phyloP scores from a whole-genome alignment of 2,329 filamentous ascomycete genomes.

The Lasiodiplodia gonubiensis region DNA sequence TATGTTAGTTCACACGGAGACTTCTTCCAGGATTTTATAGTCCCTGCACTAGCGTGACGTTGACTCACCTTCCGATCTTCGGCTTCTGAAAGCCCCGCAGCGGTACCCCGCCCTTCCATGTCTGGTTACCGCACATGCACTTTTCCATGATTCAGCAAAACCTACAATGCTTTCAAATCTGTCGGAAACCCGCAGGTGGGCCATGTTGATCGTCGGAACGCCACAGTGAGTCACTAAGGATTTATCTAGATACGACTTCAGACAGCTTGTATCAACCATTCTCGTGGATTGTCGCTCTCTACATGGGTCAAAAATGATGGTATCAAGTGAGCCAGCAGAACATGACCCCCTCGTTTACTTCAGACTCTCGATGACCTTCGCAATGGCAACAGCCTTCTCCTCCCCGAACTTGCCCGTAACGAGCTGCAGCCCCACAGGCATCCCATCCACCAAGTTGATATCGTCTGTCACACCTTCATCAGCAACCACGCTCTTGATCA shows the following conservation, averaged over 20 bases:
- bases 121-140: background rate
- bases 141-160: too few relatives aligned
- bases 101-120: conserved; percentile 1
- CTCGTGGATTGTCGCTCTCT: too few relatives aligned
- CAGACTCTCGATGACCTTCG: conserved; percentile 32
- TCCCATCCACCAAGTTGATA: conserved; percentile 31
- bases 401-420: conserved; percentile 33
- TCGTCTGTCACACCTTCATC: conserved; percentile 29
- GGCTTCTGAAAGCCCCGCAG: background rate
- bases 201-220: too few relatives aligned
- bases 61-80: conserved; percentile 5
- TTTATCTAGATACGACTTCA: too few relatives aligned
- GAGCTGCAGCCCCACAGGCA: conserved; percentile 34
- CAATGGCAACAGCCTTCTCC: conserved; percentile 33
- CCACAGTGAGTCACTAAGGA: too few relatives aligned
- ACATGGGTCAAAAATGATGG: too few relatives aligned
- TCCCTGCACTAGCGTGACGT: background rate
- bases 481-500: background rate
- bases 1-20: background rate
- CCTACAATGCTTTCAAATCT: too few relatives aligned
- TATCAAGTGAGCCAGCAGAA: too few relatives aligned
- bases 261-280: too few relatives aligned
- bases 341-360: background rate
- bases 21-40: background rate
- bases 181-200: too few relatives aligned